phyloP scores from a whole-genome alignment of 371 early-diverging fungal genomes.

The Cokeromyces recurvatus region DNA sequence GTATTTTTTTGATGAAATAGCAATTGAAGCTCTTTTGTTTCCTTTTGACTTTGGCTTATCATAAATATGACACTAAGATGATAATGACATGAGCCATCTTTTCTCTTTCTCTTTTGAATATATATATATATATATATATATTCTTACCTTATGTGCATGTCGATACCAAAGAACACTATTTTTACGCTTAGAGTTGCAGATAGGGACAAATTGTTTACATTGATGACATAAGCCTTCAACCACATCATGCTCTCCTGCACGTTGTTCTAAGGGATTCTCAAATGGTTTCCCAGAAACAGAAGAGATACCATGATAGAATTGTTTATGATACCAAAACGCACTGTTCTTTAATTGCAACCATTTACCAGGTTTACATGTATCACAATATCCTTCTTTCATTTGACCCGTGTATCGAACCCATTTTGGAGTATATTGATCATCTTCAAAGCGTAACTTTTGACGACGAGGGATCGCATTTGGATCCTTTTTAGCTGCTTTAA shows the following conservation, averaged over 20 bases:
- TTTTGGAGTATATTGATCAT: constrained; percentile 84
- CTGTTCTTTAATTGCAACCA: constrained; percentile 93
- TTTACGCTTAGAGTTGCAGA: constrained; percentile 71
- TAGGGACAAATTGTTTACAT: constrained; percentile 76
- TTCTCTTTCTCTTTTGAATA: too few species aligned
- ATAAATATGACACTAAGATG: constrained; percentile 65
- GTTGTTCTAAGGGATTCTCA: constrained; percentile 63
- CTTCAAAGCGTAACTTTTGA: constrained; percentile 65
- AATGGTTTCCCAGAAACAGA: constrained; percentile 81
- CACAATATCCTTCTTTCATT: constrained; percentile 84
- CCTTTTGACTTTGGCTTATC: constrained; percentile 59
- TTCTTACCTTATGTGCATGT: constrained; percentile 82
- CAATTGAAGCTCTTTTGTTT: too few species aligned
- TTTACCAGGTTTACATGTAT: constrained; percentile 77
- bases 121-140: too few species aligned
- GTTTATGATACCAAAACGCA: constrained; percentile 94
- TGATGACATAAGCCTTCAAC: constrained; percentile 87
- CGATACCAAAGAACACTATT: constrained; percentile 84
- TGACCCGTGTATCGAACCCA: constrained; percentile 82
- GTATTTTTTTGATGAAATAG: too few species aligned
- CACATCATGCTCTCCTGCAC: constrained; percentile 52
- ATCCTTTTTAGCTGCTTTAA: constrained; percentile 29
- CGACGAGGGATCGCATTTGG: constrained; percentile 45
- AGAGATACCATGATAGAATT: constrained; percentile 88
- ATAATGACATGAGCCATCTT: too few species aligned